Evolutionary conservation across 768 basidiomycete genomes (phyloP), one percentile per base, ranked within the genome.

Genomic region (Guyanaporus albipodus): DNA sequence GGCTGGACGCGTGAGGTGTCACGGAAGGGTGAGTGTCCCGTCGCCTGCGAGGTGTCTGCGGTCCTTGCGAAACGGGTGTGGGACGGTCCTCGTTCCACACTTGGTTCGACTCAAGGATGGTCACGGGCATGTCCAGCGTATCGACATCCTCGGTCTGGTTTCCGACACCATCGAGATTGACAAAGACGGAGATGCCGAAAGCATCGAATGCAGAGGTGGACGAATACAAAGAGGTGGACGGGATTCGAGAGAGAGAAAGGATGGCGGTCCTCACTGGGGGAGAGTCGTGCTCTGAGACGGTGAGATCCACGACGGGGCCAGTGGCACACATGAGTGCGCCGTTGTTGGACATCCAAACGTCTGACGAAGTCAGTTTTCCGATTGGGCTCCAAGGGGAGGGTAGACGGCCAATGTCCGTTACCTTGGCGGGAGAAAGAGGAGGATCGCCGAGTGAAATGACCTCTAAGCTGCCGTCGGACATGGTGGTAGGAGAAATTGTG

Each of bases 301-400:
- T 8, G 22, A 28, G 28, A 17, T 40, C 28, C 4, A 41, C 29
- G 8, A 54, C 23, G 10, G 49, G 60, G 22, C 65, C 62, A 0
- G 38, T 32, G 0, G 55, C 55, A 6, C 48, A 52, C 33, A 24
- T 22, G 42, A 67, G 44, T 8, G 46, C 2, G 2, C 63, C 63
- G 7, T 60, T 44, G 9, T 48, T 40, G 40, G 63, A 51, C 38
- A 65, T 42, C 62, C 63, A 67, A 1, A 67, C 46, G 15, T 58
- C 36, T 8, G 34, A 14, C 5, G 48, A 19, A 2, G 51, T 15
- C 1, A 14, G 3, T 17, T 34, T 50, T 42, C 53, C 60, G 17
- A 38, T 6, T 5, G 63, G 65, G 15, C 63, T 64, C 63, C 63
- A 67, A 4, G 65, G 63, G 3, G 63, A 67, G 12, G 60, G 55